Base-by-base conservation (phyloP, 441 rosid species). In the Bocquillonia castaneifolia region DNA sequence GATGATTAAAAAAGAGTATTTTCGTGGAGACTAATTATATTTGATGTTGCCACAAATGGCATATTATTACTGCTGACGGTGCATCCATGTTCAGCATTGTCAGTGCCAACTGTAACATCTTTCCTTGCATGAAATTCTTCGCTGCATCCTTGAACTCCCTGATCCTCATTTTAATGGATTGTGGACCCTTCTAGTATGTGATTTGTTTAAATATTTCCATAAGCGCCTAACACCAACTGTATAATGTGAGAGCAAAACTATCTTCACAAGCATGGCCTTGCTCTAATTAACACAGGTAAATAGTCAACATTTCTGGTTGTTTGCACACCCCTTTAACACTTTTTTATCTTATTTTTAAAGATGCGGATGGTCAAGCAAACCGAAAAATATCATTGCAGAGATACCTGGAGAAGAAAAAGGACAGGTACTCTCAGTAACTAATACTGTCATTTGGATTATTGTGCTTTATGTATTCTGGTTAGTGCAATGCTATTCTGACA, bases 401-500 rank as follows among this genome's bases (percentile, higher is more conserved):
- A 81, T 91, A 87, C 71, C 85, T 54, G n/a, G 93, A 89, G 61
- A 91, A 89, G 85, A 80, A 84, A 29, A 89, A 89, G 64, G 96
- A 89, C 80, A 91, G 97, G 97, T 91, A 51, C 20, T 25, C 28
- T 29, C 64, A 60, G 57, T 47, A 44, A 60, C 74, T 67, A 32
- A 31, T 31, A 56, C 52, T n/a, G 23, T 39, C 47, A 28, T 22
- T 52, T 20, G 18, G 48, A 65, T 5, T 25, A 39, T 13, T 18
- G 10, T 31, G 13, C 67, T 34, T 64, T 53, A 50, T 25, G 45
- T 55, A 32, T 25, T 58, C 5, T 56, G 36, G 48, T 63, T 44
- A 25, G 69, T 66, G 56, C 17, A 51, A 48, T 40, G 23, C 51
- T 69, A 56, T 37, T 37, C 23, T 36, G 31, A 44, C 47, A 1